Base-by-base conservation (phyloP, 2,329 filamentous ascomycete genomes). In the Dryadomyces quercivorus region DNA sequence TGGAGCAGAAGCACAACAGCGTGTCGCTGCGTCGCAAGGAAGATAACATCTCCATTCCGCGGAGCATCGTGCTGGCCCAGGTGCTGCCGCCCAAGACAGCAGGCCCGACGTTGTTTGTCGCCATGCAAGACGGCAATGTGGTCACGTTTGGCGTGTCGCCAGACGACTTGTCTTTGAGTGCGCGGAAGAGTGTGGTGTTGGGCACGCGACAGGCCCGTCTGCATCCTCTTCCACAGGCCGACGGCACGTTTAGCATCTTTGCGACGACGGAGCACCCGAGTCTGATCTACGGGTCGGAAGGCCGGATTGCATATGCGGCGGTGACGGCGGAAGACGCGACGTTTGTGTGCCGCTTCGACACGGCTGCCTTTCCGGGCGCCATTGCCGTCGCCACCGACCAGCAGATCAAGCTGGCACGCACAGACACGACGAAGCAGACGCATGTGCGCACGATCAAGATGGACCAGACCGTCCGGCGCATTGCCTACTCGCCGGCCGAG, bases 241-340 rank as follows among this genome's bases (percentile, higher is more conserved):
- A 84, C 50, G 80, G 78, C 0, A 26, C 88, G 0, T 86, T 78
- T 65, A 94, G 87, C 61, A 84, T 98, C 0, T 95, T 98, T 65
- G 89, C 90, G 0, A 95, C 89, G 0, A 95, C 90, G 55, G 93
- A 98, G 63, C 89, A 96, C 64, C 88, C 93, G 0, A 96, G 88
- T 59, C 70, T 98, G 54, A 95, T 98, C 50, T 96, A 98, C 65
- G 87, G 86, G 9, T 83, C 84, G 0, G 90, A 96, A 64, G 88
- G 87, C 1, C 80, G 91, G 21, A 85, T 96, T 44, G 82, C 95
- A 1, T 98, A 94, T 70, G 95, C 91, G 5, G 91, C 93, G 1
- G 88, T 96, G 1, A 95, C 92, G 13, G 89, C 91, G 2, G 88
- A 95, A 58, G 85, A 90, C 59, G 88, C 89, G 1, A 84, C 84